phyloP scores from a whole-genome alignment of 257 asterid species.

The Anisodus acutangulus region DNA sequence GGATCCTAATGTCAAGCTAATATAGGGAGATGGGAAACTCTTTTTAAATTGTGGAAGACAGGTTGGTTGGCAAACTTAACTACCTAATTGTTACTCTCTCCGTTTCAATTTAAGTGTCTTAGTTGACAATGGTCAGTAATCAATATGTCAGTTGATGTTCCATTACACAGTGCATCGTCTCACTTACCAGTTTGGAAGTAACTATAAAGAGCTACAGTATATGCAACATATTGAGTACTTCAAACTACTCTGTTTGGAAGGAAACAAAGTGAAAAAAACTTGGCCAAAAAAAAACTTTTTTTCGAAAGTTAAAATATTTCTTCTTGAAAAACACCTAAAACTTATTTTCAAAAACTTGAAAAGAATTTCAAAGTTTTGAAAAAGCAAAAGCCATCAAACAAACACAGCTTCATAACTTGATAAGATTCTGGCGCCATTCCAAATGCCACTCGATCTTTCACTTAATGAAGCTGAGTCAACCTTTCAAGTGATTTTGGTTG shows the following conservation, averaged over 20 bases:
- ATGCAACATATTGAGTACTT: not conserved
- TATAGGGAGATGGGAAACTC: constrained; percentile 15
- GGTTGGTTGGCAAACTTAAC: not conserved
- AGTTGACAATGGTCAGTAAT: not conserved
- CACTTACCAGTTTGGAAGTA: not conserved
- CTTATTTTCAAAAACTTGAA: not conserved
- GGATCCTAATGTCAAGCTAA: constrained; percentile 6
- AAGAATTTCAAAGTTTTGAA: not conserved
- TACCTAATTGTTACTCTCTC: not conserved
- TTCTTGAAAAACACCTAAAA: not conserved
- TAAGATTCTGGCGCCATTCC: not conserved
- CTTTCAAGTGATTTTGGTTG: constrained; percentile 10
- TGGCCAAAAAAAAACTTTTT: not conserved
- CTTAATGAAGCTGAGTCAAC: not conserved
- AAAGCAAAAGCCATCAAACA: not conserved
- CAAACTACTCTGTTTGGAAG: not conserved
- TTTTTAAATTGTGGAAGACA: not conserved
- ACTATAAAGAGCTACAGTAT: not conserved
- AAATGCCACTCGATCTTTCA: not conserved
- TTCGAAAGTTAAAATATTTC: not conserved
- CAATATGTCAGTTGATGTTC: constrained; percentile 11
- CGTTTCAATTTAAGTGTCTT: not conserved
- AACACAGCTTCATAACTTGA: not conserved
- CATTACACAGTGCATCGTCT: not conserved
- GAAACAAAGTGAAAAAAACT: not conserved